Conservation (phyloP, 352 stramenopile genomes). For the Phytophthora pinifolia region DNA sequence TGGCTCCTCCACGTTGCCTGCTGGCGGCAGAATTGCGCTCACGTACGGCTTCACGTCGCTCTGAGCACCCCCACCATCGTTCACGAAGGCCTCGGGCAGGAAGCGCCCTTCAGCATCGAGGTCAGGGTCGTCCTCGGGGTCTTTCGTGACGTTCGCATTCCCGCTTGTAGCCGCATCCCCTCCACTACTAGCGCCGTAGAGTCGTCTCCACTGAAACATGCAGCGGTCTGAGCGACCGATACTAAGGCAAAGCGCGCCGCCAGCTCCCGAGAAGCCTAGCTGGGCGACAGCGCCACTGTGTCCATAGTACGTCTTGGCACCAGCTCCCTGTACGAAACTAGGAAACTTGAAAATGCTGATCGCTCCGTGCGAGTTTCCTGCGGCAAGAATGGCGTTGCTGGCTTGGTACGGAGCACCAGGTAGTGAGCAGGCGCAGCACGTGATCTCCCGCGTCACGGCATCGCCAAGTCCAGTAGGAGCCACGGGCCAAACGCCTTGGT, state of each 20-base stretch:
- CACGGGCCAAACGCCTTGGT: constrained; percentile 63
- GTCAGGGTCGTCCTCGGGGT: constrained; percentile 56
- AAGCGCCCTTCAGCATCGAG: constrained; percentile 56
- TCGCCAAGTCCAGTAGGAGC: constrained; percentile 24
- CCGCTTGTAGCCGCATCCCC: constrained; percentile 9
- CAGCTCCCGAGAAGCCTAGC: constrained; percentile 45
- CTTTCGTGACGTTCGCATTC: constrained; percentile 39
- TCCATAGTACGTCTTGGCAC: constrained; percentile 58
- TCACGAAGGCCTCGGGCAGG: constrained; percentile 58
- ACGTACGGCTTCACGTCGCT: constrained; percentile 70
- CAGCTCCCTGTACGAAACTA: constrained; percentile 53
- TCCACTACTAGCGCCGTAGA: constrained; percentile 24
- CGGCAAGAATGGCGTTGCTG: constrained; percentile 39
- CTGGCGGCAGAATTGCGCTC: constrained; percentile 61
- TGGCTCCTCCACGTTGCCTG: constrained; percentile 35
- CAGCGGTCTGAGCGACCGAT: constrained; percentile 60
- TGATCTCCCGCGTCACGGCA: constrained; percentile 36
- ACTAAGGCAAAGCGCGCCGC: constrained; percentile 53
- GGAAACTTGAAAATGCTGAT: constrained; percentile 66
- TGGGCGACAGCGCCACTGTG: constrained; percentile 53
- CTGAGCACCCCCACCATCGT: constrained; percentile 31
- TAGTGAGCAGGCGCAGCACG: constrained; percentile 43
- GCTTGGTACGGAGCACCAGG: constrained; percentile 24
- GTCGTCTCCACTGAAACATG: constrained; percentile 70
- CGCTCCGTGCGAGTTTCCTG: constrained; percentile 51